Evolutionary conservation across 768 basidiomycete species (phyloP).

Genomic region (Boletus subparvulus): DNA sequence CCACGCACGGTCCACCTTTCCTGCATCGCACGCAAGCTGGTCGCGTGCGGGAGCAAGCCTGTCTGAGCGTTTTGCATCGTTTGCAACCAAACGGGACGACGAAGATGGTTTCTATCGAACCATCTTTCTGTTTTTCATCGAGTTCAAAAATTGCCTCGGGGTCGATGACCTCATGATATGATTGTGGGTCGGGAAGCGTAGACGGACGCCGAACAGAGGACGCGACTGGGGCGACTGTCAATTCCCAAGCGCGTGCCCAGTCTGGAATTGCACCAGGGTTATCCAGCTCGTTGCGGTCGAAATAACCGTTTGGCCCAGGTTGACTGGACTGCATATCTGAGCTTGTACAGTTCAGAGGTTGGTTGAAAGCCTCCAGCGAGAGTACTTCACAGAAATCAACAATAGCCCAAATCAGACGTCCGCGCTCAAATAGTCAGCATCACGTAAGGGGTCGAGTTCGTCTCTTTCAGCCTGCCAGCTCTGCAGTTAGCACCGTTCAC

Average conservation of each 20-base stretch:
- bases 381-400: neutral
- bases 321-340: constrained; percentile 11
- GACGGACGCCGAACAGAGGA: constrained; percentile 29
- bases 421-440: too few species aligned
- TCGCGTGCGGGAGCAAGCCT: constrained; percentile 27
- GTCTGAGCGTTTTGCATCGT: constrained; percentile 7
- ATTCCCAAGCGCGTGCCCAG: constrained; percentile 24
- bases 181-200: constrained; percentile 10
- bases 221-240: neutral
- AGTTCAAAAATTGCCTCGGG: constrained; percentile 29
- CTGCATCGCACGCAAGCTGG: constrained; percentile 29
- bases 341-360: neutral
- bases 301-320: neutral
- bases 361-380: neutral
- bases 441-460: too few species aligned
- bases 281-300: neutral
- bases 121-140: constrained; percentile 9
- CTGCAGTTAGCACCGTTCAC: too few species aligned
- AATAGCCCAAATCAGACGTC: too few species aligned
- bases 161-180: constrained; percentile 24
- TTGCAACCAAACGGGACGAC: constrained; percentile 26
- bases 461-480: too few species aligned
- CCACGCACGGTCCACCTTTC: constrained; percentile 6
- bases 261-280: constrained; percentile 6
- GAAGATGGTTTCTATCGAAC: constrained; percentile 11